Base-by-base conservation (phyloP, 805 yeast genomes). In the Candida peoriensis region DNA sequence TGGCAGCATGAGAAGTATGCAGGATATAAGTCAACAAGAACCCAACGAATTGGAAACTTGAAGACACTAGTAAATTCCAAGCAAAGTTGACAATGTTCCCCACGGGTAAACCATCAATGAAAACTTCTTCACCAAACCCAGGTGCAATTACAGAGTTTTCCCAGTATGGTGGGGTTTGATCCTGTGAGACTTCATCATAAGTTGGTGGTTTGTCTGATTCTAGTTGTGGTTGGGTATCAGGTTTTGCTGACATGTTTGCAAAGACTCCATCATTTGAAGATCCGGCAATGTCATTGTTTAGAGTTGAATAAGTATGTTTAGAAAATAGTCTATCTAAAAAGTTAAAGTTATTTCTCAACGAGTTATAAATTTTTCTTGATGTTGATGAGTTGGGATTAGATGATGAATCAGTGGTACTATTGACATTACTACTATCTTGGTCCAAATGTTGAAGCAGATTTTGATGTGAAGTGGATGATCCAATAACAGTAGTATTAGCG, bases 1-100 rank as follows among this genome's bases (percentile, higher is more conserved):
- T 87, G 4, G 97, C 95, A 5, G 97, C 97, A 56, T 93, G 98
- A 3, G 97, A 85, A 1, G 97, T 90, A 60, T 93, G 97, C 36
- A 93, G 66, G 29, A 90, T 64, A 55, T 89, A 93, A 7, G 97
- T 89, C 36, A 90, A 68, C 27, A 93, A 68, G 60, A 93, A 93
- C 4, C 98, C 98, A 21, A 90, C 81, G 56, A 84, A 85, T 60
- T 90, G 96, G 66, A 93, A 93, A 26, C 94, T 81, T n/a, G 86
- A 72, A 17, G 95, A 78, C 3, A 93, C 94, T 46, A 87, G 70
- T 46, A 78, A 69, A 60, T 89, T 90, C 97, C 98, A 90, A 5
- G 85, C 60, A 50, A 89, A 81, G 52, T 85, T 86, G 24, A 94
- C 77, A n/a, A 84, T 57, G 51, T 83, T 83, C 3, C 98, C 98